Evolutionary conservation across 1,284 basidiomycete genomes (phyloP).

Genomic region (Tausonia pullulans): DNA sequence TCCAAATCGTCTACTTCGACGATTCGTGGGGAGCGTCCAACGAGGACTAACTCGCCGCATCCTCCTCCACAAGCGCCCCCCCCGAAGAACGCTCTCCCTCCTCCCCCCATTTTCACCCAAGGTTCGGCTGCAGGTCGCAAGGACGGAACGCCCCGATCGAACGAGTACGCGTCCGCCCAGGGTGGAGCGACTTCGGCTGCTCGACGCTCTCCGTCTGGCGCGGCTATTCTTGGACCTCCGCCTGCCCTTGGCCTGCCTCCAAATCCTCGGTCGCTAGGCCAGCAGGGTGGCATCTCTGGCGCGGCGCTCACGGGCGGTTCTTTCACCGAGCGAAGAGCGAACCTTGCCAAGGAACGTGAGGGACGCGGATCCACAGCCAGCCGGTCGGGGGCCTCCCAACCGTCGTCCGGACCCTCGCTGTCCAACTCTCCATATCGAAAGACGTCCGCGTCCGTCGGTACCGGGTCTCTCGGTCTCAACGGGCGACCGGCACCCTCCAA

Average conservation of each 20-base stretch:
- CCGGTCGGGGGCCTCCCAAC: not conserved
- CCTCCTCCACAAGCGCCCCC: too few species aligned
- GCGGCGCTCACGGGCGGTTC: slow-evolving; percentile 3
- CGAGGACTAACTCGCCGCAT: too few species aligned
- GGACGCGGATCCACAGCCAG: not conserved
- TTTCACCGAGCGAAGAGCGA: slow-evolving; percentile 11
- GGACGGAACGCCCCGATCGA: too few species aligned
- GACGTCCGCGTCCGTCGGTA: not conserved
- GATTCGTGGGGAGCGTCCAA: too few species aligned
- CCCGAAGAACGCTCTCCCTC: too few species aligned
- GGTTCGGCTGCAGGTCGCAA: too few species aligned
- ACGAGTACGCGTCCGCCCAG: not conserved
- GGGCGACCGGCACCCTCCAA: slow-evolving; percentile 1
- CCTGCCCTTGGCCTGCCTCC: not conserved
- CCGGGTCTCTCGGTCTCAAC: slow-evolving; percentile 4
- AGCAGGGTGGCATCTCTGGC: not conserved
- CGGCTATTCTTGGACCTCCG: too few species aligned
- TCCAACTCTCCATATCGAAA: not conserved
- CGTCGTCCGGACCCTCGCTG: not conserved
- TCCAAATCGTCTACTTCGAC: too few species aligned
- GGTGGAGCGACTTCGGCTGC: too few species aligned
- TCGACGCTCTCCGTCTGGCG: too few species aligned
- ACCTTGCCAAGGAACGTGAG: slow-evolving; percentile 8
- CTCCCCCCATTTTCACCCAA: too few species aligned
- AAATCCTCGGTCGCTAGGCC: not conserved